A percentile compares a stretch with the other conserved stretches of the same genome.
Conservation (phyloP, 1,284 basidiomycete species). For the Apiotrichum gracile region DNA sequence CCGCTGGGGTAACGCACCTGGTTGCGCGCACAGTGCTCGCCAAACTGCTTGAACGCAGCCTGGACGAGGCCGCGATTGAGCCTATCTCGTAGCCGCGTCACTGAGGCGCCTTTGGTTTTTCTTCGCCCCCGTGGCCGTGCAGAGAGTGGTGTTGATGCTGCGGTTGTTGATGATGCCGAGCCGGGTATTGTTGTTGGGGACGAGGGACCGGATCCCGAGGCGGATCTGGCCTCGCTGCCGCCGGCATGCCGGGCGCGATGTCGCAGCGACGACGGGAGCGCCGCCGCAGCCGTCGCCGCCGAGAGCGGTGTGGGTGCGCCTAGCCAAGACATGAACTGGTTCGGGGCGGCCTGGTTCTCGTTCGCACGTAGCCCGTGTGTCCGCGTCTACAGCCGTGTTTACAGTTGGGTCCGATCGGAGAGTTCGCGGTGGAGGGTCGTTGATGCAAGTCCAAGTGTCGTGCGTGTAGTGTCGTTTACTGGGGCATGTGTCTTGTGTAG, state of each 20-base stretch:
- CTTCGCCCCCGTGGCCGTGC: background rate
- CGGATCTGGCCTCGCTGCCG: background rate
- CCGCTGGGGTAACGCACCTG: conserved; percentile 29
- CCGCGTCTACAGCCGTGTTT: too few species aligned
- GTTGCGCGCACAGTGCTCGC: conserved; percentile 47
- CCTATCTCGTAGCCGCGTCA: background rate
- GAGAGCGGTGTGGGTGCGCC: conserved; percentile 10
- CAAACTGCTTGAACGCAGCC: conserved; percentile 36
- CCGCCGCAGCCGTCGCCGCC: background rate
- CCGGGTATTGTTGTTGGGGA: background rate
- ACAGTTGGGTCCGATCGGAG: too few species aligned
- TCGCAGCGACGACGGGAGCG: conserved; percentile 3
- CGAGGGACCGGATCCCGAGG: background rate
- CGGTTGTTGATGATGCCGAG: background rate
- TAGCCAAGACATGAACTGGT: conserved; percentile 16
- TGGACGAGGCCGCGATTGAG: background rate
- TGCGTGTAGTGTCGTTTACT: too few species aligned
- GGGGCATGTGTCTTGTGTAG: too few species aligned
- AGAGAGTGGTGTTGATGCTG: background rate
- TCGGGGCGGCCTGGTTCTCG: background rate
- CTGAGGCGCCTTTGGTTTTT: background rate
- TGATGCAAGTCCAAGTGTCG: too few species aligned
- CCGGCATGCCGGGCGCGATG: conserved; percentile 1
- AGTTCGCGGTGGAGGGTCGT: too few species aligned
- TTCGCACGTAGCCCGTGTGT: background rate